Evolutionary conservation across 768 basidiomycete genomes (phyloP), one percentile per base, ranked within the genome.

Genomic region (Leucocoprinus sp.): DNA sequence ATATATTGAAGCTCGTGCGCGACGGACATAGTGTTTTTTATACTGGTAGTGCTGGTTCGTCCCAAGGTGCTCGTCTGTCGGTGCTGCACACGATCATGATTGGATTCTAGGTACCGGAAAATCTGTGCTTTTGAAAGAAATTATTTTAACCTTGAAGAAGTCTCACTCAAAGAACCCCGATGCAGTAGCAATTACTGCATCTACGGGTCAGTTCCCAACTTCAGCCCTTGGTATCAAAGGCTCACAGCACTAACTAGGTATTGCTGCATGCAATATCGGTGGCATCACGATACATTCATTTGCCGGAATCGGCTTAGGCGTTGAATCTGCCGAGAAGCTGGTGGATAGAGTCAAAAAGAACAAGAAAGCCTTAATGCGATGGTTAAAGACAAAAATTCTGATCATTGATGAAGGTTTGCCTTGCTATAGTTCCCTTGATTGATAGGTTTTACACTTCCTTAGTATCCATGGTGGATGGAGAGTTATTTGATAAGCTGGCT

Each of bases 391-490:
- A 1, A 84, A 81, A 57, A 89, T 91, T 4, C 72, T 90, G 24
- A 85, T 90, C 43, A 77, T 90, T 33, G 87, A 89, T 48, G 87
- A 90, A 78, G 75, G 87, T 84, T 44, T 34, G 61, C 49, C 42
- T 50, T 43, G 15, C 23, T 28, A 47, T 22, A 40, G 21, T 31
- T 40, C 23, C 18, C n/a, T n/a, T 14, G 24, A 23, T 40, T 41
- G n/a, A 26, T 17, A 14, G 46, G 34, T 17, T 46, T 47, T 33
- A 17, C 14, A 22, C 29, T 40, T 9, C 28, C 43, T 48, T 48
- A 99, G 95, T 99, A 8, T 98, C 96, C 1, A 99, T 99, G 96
- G 75, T 99, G 7, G 95, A 98, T 43, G 93, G 87, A 1, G 82
- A 84, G 29, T 66, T 93, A 4, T 95, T 97, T 54, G 92, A 98